Evolutionary conservation across 2,329 filamentous ascomycete genomes (phyloP), one percentile per base, ranked within the genome.

Genomic region (Fusarium luffae): DNA sequence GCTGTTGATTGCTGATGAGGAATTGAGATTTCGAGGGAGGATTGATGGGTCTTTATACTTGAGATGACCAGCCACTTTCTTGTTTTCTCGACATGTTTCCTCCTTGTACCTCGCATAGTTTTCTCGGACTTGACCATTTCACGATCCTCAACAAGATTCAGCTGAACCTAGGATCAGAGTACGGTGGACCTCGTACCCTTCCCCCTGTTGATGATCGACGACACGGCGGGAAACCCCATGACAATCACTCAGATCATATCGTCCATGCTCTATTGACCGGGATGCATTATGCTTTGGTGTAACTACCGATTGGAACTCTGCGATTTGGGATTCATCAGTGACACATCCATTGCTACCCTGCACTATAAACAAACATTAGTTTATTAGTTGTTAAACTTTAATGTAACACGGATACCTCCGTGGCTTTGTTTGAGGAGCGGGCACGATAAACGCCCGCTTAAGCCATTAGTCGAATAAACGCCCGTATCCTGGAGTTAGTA

Each of bases 1-100:
- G 55, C 2, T 61, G 55, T n/a, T 59, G 42, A 49, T 34, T 69
- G 54, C 11, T 69, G 66, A 43, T 54, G 51, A 69, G 50, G 27
- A 46, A 46, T 27, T 57, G 44, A 55, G 12, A 37, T 54, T 46
- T n/a, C 12, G 40, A 43, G 25, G 44, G 44, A 63, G 23, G 42
- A 50, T 27, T 8, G 10, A 4, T 13, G 44, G 9, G n/a, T 47
- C 27, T 69, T 69, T 69, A 69, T 69, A 69, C 50, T 41, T 23
- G 40, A 40, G 7, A n/a, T 8, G 3, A 43, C 19, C 43, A 51
- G 34, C 34, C 34, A 37, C 34, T 37, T 37, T 37, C 10, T 37
- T 37, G 32, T 34, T 34, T 34, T 13, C 30, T 44, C n/a, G 40
- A 25, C 27, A 42, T 41, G n/a, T 37, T 50, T 18, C n/a, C 41